Evolutionary conservation across 1,139 yeast genomes (phyloP).

Genomic region (Sugiyamaella neomexicana): DNA sequence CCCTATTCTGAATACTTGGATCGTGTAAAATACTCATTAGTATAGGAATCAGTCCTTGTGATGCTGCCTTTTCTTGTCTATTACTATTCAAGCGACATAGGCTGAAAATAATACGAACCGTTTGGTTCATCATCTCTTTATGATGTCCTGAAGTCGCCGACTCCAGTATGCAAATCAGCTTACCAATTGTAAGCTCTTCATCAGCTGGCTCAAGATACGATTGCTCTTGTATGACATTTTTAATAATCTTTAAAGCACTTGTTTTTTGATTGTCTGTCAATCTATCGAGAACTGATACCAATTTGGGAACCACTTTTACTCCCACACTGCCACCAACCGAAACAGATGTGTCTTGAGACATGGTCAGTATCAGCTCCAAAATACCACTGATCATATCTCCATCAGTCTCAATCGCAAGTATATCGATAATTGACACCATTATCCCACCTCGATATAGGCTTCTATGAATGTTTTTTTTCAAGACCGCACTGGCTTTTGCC

Average conservation of each 20-base stretch:
- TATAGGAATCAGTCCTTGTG: slow-evolving; percentile 54
- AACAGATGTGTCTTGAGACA: slow-evolving; percentile 7
- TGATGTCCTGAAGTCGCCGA: slow-evolving; percentile 11
- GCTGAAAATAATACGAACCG: slow-evolving; percentile 45
- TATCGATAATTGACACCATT: slow-evolving; percentile 1
- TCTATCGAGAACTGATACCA: background rate
- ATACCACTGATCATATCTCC: background rate
- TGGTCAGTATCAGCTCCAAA: background rate
- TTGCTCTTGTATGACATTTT: slow-evolving; percentile 32
- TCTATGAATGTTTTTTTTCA: slow-evolving; percentile 57
- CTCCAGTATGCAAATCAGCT: background rate
- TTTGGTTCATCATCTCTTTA: slow-evolving; percentile 32
- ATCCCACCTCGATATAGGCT: slow-evolving; percentile 51
- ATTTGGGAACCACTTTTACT: background rate
- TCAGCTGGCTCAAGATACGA: slow-evolving; percentile 5
- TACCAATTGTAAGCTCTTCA: background rate
- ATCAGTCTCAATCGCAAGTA: slow-evolving; percentile 33
- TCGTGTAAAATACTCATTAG: slow-evolving; percentile 49
- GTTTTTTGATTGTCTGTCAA: slow-evolving; percentile 25
- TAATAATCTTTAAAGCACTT: slow-evolving; percentile 36
- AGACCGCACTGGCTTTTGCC: slow-evolving; percentile 31
- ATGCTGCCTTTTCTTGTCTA: slow-evolving; percentile 55
- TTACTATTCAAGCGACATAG: slow-evolving; percentile 58
- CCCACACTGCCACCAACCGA: background rate
- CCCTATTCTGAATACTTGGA: slow-evolving; percentile 10